These are phyloP conservation scores for Camelina sativa DNA, from an alignment of 345 rosid species.

Conservation along the genomic window DNA sequence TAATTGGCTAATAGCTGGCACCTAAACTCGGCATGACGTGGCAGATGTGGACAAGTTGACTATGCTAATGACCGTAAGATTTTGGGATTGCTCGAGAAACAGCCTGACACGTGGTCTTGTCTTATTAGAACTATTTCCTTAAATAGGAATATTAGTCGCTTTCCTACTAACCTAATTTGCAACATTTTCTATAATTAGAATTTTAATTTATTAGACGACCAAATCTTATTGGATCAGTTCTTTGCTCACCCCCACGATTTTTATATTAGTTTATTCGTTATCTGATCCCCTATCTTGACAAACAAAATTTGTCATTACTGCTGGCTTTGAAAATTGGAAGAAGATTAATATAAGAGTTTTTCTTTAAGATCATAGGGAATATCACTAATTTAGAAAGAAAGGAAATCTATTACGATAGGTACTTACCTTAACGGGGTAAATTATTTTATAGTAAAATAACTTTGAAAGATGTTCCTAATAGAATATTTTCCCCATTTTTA, in stretches of 20 bases:
- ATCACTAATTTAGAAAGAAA: conserved; percentile 29
- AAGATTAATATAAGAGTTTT: conserved; percentile 12
- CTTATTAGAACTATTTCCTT: conserved; percentile 42
- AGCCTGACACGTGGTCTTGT: conserved; percentile 46
- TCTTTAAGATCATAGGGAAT: conserved; percentile 22
- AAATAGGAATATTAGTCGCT: conserved; percentile 44
- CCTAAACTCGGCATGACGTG: conserved; percentile 19
- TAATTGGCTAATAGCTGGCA: conserved; percentile 36
- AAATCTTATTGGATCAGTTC: conserved; percentile 43
- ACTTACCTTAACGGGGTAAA: conserved; percentile 36
- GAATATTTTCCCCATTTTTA: conserved; percentile 25
- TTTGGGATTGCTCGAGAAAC: conserved; percentile 31
- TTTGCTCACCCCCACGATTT: conserved; percentile 33
- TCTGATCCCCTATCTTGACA: conserved; percentile 28
- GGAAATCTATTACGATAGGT: conserved; percentile 33
- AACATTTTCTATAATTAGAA: conserved; percentile 45
- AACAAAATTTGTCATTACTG: conserved; percentile 33
- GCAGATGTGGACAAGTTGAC: conserved; percentile 41
- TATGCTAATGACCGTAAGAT: conserved; percentile 36
- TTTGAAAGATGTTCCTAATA: conserved; percentile 20
- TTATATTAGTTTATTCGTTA: conserved; percentile 4
- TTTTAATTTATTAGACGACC: conserved; percentile 43
- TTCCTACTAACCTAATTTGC: conserved; percentile 41
- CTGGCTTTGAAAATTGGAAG: conserved; percentile 34
- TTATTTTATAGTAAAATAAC: conserved; percentile 14